phyloP scores from a whole-genome alignment of 1,284 basidiomycete species.

The Cryptococcus sp. region DNA sequence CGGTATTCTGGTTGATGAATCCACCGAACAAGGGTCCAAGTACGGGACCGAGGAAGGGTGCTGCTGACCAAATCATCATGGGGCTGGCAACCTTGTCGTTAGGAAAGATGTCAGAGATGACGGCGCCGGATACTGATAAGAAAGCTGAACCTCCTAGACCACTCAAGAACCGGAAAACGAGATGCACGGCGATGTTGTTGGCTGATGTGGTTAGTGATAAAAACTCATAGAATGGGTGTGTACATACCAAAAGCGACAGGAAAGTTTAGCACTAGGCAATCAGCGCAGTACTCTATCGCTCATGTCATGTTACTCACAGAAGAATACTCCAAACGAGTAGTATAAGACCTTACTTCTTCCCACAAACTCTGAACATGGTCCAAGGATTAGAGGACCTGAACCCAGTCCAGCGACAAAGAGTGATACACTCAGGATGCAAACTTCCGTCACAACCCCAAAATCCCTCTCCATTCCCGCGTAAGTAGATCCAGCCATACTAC shows the following conservation, averaged over 20 bases:
- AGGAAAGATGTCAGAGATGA: slow-evolving; percentile 67
- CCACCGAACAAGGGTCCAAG: slow-evolving; percentile 55
- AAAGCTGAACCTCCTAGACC: slow-evolving; percentile 67
- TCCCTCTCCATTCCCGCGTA: slow-evolving; percentile 59
- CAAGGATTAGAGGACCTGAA: slow-evolving; percentile 55
- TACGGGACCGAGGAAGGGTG: slow-evolving; percentile 70
- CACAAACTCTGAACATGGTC: slow-evolving; percentile 57
- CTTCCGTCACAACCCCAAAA: slow-evolving; percentile 60
- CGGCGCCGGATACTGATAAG: slow-evolving; percentile 73
- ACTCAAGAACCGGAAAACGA: slow-evolving; percentile 66
- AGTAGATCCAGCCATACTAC: slow-evolving; percentile 65
- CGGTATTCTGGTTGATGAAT: slow-evolving; percentile 53
- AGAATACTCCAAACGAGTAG: slow-evolving; percentile 27
- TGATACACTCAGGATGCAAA: slow-evolving; percentile 68
- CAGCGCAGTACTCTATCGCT: neutral
- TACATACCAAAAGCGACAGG: slow-evolving; percentile 58
- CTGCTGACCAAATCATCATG: slow-evolving; percentile 68
- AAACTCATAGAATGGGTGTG: neutral
- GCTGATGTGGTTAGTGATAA: slow-evolving; percentile 2
- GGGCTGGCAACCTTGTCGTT: slow-evolving; percentile 65
- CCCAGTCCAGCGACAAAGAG: slow-evolving; percentile 59
- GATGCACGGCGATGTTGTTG: slow-evolving; percentile 52
- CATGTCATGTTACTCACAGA: slow-evolving; percentile 16
- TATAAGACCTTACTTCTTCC: slow-evolving; percentile 49
- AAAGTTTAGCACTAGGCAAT: slow-evolving; percentile 55